Conservation (phyloP, 2,329 filamentous ascomycete genomes). For the Thermoascus crustaceus region DNA sequence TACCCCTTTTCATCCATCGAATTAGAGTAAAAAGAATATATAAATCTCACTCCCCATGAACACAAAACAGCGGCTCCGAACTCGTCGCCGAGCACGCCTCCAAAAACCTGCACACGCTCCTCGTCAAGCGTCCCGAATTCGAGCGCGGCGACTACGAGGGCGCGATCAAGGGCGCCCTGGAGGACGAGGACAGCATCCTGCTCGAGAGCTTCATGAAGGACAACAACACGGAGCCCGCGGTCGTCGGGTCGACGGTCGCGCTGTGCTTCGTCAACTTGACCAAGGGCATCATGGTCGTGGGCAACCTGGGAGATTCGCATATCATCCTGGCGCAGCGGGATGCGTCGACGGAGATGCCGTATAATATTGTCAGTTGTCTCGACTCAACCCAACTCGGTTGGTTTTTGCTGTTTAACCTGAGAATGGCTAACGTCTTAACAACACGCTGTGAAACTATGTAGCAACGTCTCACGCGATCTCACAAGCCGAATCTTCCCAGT, state of each 20-base stretch:
- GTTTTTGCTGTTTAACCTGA: too few species aligned
- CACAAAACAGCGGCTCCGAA: slow-evolving; percentile 21
- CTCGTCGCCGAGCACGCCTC: slow-evolving; percentile 25
- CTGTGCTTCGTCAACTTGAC: slow-evolving; percentile 27
- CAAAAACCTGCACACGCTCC: slow-evolving; percentile 17
- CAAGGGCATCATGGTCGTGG: slow-evolving; percentile 22
- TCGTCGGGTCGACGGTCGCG: slow-evolving; percentile 26
- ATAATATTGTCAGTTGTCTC: slow-evolving; percentile 14
- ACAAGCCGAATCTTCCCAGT: slow-evolving; percentile 22
- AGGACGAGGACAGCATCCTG: slow-evolving; percentile 22
- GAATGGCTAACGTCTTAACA: too few species aligned
- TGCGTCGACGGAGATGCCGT: slow-evolving; percentile 17
- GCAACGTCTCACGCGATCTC: slow-evolving; percentile 25
- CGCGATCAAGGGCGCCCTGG: slow-evolving; percentile 23
- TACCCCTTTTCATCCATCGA: too few species aligned
- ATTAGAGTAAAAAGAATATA: too few species aligned
- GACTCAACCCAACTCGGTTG: too few species aligned
- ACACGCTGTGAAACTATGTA: slow-evolving; percentile 9
- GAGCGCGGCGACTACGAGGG: slow-evolving; percentile 19
- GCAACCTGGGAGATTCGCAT: slow-evolving; percentile 30
- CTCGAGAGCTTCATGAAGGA: slow-evolving; percentile 19
- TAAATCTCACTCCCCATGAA: not conserved
- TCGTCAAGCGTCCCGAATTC: slow-evolving; percentile 23
- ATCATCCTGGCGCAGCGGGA: slow-evolving; percentile 26
- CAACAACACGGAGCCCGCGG: slow-evolving; percentile 16